These are phyloP conservation scores for Nicotiana paniculata DNA, from an alignment of 257 asterid genomes.

Conservation along the genomic window DNA sequence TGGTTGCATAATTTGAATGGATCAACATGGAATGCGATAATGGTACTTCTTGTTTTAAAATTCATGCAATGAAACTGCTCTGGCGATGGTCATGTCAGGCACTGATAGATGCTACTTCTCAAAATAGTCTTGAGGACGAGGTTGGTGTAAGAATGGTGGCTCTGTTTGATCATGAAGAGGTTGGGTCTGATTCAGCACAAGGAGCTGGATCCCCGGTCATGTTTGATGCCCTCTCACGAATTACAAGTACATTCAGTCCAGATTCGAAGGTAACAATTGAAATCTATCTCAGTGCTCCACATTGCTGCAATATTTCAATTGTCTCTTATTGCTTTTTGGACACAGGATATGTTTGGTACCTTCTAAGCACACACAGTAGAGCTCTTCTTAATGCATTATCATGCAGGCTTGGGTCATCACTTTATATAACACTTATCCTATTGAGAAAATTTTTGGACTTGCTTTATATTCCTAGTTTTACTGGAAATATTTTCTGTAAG, in stretches of 20 bases:
- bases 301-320: neutral
- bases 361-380: neutral
- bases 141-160: constrained; percentile 86
- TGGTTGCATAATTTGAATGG: neutral
- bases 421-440: neutral
- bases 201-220: constrained; percentile 97
- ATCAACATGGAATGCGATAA: neutral
- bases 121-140: constrained; percentile 68
- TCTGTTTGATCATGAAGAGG: constrained; percentile 95
- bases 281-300: constrained; percentile 1
- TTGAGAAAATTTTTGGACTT: neutral
- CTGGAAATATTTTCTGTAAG: neutral
- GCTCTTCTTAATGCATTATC: neutral
- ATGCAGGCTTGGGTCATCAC: neutral
- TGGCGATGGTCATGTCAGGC: constrained; percentile 52
- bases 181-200: constrained; percentile 93
- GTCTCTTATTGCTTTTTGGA: neutral
- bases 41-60: neutral
- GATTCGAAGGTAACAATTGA: constrained; percentile 52
- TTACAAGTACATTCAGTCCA: constrained; percentile 65
- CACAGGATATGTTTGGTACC: neutral
- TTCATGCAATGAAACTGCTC: neutral
- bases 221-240: constrained; percentile 82
- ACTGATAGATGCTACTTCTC: constrained; percentile 72
- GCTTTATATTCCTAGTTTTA: neutral